A percentile compares a stretch with the other conserved stretches of the same genome.
phyloP scores from a whole-genome alignment of 1,139 yeast species.

The Diutina rugosa region DNA sequence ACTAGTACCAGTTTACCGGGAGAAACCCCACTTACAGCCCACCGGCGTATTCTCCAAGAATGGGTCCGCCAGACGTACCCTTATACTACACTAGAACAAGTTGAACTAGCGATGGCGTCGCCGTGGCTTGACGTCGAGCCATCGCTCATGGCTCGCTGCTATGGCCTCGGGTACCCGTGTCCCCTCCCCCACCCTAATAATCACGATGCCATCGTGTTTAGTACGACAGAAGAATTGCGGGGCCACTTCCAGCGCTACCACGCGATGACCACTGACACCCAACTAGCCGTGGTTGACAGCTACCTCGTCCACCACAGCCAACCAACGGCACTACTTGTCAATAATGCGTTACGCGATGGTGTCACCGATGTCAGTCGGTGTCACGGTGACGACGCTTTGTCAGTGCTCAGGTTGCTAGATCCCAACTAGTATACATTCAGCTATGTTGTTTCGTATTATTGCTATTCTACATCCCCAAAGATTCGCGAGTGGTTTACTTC shows the following conservation, averaged over 20 bases:
- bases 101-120: background rate
- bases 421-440: constrained; percentile 1
- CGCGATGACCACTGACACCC: background rate
- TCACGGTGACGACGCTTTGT: background rate
- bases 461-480: background rate
- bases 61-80: background rate
- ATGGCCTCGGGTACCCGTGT: background rate
- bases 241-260: background rate
- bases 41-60: background rate
- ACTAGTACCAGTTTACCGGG: background rate
- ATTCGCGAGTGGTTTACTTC: constrained; percentile 41
- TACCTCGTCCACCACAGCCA: background rate
- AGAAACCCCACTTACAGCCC: background rate
- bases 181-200: background rate
- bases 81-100: background rate
- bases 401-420: background rate
- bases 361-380: background rate
- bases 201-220: background rate
- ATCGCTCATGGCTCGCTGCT: background rate
- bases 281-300: background rate
- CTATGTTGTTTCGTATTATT: constrained; percentile 2
- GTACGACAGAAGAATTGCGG: background rate
- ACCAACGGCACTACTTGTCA: background rate
- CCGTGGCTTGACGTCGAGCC: background rate
- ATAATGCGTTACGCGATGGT: background rate